These are phyloP conservation scores for Orbilia oligospora DNA, from an alignment of 2,329 filamentous ascomycete genomes.

Conservation along the genomic window DNA sequence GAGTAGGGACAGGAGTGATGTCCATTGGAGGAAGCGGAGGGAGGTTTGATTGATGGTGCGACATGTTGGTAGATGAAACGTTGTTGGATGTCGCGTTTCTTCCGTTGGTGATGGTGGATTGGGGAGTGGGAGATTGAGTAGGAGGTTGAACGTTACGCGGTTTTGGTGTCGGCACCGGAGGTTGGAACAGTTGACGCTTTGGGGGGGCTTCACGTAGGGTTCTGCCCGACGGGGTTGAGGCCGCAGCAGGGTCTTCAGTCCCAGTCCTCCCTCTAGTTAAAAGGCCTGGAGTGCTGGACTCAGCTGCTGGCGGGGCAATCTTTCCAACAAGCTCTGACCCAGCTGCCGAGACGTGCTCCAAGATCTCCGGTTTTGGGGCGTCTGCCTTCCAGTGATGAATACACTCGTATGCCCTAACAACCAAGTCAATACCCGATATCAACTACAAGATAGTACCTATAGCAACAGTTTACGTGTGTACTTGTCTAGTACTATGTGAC, in stretches of 20 bases:
- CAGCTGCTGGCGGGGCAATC: constrained; percentile 72
- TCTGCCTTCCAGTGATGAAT: constrained; percentile 81
- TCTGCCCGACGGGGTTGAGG: constrained; percentile 58
- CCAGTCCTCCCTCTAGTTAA: constrained; percentile 72
- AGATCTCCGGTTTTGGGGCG: constrained; percentile 87
- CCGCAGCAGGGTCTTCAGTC: constrained; percentile 71
- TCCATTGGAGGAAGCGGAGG: constrained; percentile 63
- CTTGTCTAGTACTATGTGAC: no score
- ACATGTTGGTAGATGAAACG: constrained; percentile 61
- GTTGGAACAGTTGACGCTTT: constrained; percentile 86
- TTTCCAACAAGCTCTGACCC: constrained; percentile 83
- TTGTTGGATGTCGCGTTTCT: not conserved
- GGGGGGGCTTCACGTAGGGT: constrained; percentile 80
- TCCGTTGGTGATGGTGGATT: constrained; percentile 34
- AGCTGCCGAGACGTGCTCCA: constrained; percentile 84
- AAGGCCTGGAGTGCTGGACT: constrained; percentile 67
- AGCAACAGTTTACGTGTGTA: no score
- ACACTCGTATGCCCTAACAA: constrained; percentile 80
- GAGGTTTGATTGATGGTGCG: constrained; percentile 42
- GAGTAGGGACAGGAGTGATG: constrained; percentile 62
- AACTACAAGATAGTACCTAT: no score
- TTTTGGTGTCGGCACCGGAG: constrained; percentile 73
- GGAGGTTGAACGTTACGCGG: constrained; percentile 61
- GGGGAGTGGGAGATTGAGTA: constrained; percentile 64
- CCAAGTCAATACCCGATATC: not conserved